Conservation (phyloP, 768 basidiomycete genomes). For the Suillus fuscotomentosus region DNA sequence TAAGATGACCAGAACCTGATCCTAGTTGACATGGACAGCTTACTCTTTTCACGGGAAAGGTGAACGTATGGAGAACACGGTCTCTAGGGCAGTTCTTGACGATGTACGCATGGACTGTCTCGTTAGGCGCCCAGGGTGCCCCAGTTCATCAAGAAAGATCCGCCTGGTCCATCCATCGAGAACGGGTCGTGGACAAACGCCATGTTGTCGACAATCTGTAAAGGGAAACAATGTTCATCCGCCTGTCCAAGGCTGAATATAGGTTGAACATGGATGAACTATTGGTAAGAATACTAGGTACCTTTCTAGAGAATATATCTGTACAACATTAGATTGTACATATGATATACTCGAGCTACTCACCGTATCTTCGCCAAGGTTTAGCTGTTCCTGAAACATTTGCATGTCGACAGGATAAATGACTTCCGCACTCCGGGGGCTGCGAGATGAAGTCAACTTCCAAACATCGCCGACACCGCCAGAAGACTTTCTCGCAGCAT, state of each 20-base stretch:
- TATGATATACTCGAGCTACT: constrained; percentile 16
- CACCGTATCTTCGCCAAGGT: constrained; percentile 41
- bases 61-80: constrained; percentile 48
- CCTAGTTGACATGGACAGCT: constrained; percentile 5
- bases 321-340: not conserved
- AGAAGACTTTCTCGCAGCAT: constrained; percentile 6
- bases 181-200: constrained; percentile 59
- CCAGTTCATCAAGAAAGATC: constrained; percentile 56
- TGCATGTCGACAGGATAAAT: constrained; percentile 31
- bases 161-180: constrained; percentile 44
- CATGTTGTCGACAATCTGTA: constrained; percentile 37
- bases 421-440: constrained; percentile 34
- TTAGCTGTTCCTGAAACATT: constrained; percentile 25
- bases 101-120: constrained; percentile 34
- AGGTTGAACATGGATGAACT: constrained; percentile 1
- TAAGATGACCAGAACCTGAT: constrained; percentile 8
- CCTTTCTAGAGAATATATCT: constrained; percentile 32
- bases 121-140: constrained; percentile 35
- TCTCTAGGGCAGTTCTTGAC: constrained; percentile 16
- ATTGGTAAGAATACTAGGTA: constrained; percentile 3
- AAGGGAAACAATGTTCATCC: constrained; percentile 40
- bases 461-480: constrained; percentile 25
- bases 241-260: constrained; percentile 32
- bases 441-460: constrained; percentile 40
- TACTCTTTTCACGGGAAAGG: constrained; percentile 46